Conservation (phyloP, 2,329 filamentous ascomycete genomes). For the Calonectria montana region DNA sequence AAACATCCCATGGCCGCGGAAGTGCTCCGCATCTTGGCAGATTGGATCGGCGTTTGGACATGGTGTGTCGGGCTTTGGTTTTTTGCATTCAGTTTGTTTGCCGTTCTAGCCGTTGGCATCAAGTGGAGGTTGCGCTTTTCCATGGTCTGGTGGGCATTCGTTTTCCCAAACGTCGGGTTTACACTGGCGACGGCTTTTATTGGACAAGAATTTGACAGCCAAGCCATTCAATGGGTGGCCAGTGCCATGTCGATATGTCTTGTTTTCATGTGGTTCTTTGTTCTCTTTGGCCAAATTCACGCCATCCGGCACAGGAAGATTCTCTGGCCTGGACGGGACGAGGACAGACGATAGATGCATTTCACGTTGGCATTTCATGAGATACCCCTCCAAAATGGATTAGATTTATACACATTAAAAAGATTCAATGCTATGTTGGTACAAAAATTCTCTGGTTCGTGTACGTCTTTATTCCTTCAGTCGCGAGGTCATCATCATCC, state of each 20-base stretch:
- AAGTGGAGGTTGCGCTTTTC: slow-evolving; percentile 36
- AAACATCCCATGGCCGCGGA: slow-evolving; percentile 36
- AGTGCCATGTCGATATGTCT: slow-evolving; percentile 36
- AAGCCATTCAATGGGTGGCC: slow-evolving; percentile 38
- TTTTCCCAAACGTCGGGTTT: slow-evolving; percentile 44
- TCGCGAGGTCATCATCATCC: slow-evolving; percentile 38
- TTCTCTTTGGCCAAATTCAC: slow-evolving; percentile 32
- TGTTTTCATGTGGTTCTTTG: slow-evolving; percentile 40
- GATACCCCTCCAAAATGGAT: slow-evolving; percentile 7
- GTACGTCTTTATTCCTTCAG: slow-evolving; percentile 34
- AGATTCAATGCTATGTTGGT: neutral
- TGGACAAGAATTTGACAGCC: slow-evolving; percentile 38
- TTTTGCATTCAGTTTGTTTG: slow-evolving; percentile 38
- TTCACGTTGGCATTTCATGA: neutral
- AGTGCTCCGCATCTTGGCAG: slow-evolving; percentile 38
- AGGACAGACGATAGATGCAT: slow-evolving; percentile 26
- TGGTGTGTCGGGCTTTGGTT: slow-evolving; percentile 45
- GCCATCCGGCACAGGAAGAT: slow-evolving; percentile 37
- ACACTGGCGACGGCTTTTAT: slow-evolving; percentile 39
- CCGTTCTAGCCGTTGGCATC: slow-evolving; percentile 28
- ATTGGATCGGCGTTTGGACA: slow-evolving; percentile 41
- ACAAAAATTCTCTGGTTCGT: slow-evolving; percentile 2
- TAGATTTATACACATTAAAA: neutral
- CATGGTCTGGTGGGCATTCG: slow-evolving; percentile 44
- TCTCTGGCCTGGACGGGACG: slow-evolving; percentile 42